Evolutionary conservation across 768 basidiomycete genomes (phyloP).

Genomic region (Boletus coccyginus): DNA sequence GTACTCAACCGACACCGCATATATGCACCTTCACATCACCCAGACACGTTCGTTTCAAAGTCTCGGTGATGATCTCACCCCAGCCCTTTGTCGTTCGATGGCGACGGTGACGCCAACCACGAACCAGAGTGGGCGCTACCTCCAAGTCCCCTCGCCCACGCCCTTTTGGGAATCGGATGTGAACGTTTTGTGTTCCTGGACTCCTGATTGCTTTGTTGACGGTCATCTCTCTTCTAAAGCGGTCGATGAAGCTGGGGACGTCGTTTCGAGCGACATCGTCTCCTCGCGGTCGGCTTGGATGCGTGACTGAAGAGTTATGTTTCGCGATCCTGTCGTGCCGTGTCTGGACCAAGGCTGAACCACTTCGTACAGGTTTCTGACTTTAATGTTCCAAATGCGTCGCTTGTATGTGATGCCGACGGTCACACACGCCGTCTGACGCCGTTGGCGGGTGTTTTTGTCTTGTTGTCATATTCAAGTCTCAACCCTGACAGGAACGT

Average conservation of each 20-base stretch:
- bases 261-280: constrained; percentile 13
- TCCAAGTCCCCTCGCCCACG: constrained; percentile 16
- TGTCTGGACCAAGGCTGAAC: constrained; percentile 2
- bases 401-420: background rate
- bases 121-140: constrained; percentile 4
- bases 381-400: background rate
- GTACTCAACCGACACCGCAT: background rate
- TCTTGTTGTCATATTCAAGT: background rate
- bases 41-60: background rate
- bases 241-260: background rate
- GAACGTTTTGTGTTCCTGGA: background rate
- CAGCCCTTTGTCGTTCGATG: background rate
- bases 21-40: background rate
- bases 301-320: constrained; percentile 22
- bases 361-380: constrained; percentile 2
- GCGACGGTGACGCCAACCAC: background rate
- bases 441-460: background rate
- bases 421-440: background rate
- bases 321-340: background rate
- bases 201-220: background rate
- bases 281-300: constrained; percentile 10
- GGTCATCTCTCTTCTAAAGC: background rate
- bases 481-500: constrained; percentile 9
- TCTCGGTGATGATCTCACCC: background rate
- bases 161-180: constrained; percentile 14